Percentiles rank a stretch among this genome's conserved stretches.
phyloP scores from a whole-genome alignment of 169 alveolate species.

The Pseudocohnilembus persalinus region DNA sequence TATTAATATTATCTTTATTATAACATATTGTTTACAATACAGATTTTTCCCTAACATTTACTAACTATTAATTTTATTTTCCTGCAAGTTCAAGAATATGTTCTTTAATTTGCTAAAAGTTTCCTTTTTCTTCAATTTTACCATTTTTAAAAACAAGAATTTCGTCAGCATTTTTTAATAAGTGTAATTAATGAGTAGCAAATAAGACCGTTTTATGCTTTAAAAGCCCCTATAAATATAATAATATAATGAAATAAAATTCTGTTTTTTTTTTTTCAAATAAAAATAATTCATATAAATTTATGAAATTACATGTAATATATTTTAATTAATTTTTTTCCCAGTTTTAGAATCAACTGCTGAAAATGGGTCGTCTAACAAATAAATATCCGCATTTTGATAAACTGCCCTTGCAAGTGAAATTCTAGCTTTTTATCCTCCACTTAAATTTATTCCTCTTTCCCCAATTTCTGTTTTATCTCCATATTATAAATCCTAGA shows the following conservation, averaged over 20 bases:
- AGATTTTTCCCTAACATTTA: no score
- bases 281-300: no score
- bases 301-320: no score
- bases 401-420: conserved; percentile 72
- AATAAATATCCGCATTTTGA: conserved; percentile 68
- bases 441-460: conserved; percentile 78
- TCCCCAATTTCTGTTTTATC: conserved; percentile 80
- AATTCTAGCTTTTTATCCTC: conserved; percentile 78
- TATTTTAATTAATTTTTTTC: conserved; percentile 21
- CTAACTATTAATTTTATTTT: neutral
- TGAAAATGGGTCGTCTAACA: conserved; percentile 87
- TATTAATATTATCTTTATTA: neutral
- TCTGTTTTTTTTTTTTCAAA: conserved; percentile 20
- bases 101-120: conserved; percentile 50
- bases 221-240: no score
- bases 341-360: conserved; percentile 80
- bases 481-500: conserved; percentile 60
- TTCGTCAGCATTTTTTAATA: conserved; percentile 36
- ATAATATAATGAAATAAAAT: conserved; percentile 1
- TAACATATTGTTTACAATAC: neutral
- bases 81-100: conserved; percentile 9
- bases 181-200: conserved; percentile 35
- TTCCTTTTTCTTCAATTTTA: conserved; percentile 48
- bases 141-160: conserved; percentile 60
- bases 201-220: conserved; percentile 27